Evolutionary conservation across 2,329 filamentous ascomycete species (phyloP).

Genomic region (Colletotrichum camelliae): DNA sequence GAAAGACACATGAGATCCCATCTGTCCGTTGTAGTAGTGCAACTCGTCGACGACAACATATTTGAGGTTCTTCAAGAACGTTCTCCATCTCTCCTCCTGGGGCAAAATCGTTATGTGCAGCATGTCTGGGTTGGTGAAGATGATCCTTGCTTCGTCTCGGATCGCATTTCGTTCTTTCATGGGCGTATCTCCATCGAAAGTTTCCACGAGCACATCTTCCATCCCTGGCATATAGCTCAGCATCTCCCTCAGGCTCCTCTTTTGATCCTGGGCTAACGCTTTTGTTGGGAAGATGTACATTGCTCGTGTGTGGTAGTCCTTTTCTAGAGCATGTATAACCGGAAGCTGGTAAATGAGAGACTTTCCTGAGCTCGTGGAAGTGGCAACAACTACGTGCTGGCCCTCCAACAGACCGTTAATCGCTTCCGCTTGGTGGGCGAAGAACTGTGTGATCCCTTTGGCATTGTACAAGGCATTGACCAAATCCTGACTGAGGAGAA

Average conservation of each 20-base stretch:
- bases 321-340: conserved; percentile 84
- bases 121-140: conserved; percentile 99
- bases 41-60: conserved; percentile 93
- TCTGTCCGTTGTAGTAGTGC: conserved; percentile 94
- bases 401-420: conserved; percentile 87
- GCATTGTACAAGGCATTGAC: conserved; percentile 98
- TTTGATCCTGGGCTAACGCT: conserved; percentile 93
- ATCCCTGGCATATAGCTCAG: conserved; percentile 80
- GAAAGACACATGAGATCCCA: conserved; percentile 92
- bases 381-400: conserved; percentile 88
- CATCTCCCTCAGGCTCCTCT: conserved; percentile 84
- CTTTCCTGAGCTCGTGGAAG: conserved; percentile 95
- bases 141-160: conserved; percentile 86
- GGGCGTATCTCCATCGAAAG: conserved; percentile 93
- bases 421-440: conserved; percentile 90
- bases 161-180: conserved; percentile 80
- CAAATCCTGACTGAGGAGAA: conserved; percentile 84
- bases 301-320: conserved; percentile 76
- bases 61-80: conserved; percentile 85
- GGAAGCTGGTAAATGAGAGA: conserved; percentile 98
- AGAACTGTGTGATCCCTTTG: conserved; percentile 83
- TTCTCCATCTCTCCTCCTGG: conserved; percentile 88
- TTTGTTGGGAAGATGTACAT: conserved; percentile 99
- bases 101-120: conserved; percentile 92
- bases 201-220: conserved; percentile 81